phyloP scores from a whole-genome alignment of 2,329 filamentous ascomycete species.

The Malbranchea cinnamomea region DNA sequence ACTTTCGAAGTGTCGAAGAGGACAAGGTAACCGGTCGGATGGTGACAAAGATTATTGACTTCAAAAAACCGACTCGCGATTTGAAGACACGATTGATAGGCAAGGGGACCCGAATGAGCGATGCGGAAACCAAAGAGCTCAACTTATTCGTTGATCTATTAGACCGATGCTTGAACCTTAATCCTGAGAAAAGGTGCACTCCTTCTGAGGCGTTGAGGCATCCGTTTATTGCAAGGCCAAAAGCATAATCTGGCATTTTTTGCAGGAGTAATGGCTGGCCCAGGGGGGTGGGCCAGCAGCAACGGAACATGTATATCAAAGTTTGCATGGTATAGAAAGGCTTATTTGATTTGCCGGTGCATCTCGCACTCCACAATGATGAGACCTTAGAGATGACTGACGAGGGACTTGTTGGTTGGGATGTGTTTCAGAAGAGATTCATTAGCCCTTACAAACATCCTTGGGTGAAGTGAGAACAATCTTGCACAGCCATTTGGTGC shows the following conservation, averaged over 20 bases:
- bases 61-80: conserved; percentile 61
- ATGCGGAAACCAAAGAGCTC: conserved; percentile 61
- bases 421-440: too few species aligned
- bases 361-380: too few species aligned
- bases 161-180: conserved; percentile 74
- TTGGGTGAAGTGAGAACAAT: too few species aligned
- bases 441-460: too few species aligned
- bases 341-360: too few species aligned
- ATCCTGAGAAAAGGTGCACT: conserved; percentile 83
- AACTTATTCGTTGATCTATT: conserved; percentile 74
- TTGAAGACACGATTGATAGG: conserved; percentile 63
- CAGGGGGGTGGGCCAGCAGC: too few species aligned
- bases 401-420: too few species aligned
- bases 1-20: conserved; percentile 71
- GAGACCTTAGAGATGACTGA: too few species aligned
- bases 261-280: too few species aligned
- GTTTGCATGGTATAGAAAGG: too few species aligned
- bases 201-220: conserved; percentile 76
- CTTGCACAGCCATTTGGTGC: too few species aligned
- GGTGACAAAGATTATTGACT: conserved; percentile 30
- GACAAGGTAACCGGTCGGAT: conserved; percentile 80
- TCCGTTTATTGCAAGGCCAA: conserved; percentile 51
- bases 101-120: conserved; percentile 57
- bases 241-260: conserved; percentile 1
- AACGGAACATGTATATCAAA: too few species aligned